These are phyloP conservation scores for Polytolypa hystricis DNA, from an alignment of 2,329 filamentous ascomycete species.

Conservation along the genomic window DNA sequence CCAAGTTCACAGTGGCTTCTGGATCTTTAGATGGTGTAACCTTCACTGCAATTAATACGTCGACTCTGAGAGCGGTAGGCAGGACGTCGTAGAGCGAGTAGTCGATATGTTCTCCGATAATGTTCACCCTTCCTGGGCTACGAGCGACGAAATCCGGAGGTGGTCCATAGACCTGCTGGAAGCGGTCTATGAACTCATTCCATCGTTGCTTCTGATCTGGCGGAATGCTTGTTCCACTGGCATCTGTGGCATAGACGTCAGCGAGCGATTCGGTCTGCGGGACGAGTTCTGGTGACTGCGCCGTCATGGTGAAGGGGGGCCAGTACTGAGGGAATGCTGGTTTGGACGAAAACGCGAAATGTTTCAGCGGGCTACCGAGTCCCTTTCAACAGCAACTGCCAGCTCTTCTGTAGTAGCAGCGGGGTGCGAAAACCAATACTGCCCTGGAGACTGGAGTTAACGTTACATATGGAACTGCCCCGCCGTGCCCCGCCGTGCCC, in stretches of 20 bases:
- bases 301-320: constrained; percentile 25
- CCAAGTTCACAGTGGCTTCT: constrained; percentile 59
- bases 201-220: constrained; percentile 61
- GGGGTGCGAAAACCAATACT: no score
- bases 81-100: constrained; percentile 95
- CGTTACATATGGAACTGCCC: no score
- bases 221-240: constrained; percentile 63
- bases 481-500: no score
- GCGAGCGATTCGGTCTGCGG: constrained; percentile 63
- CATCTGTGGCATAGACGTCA: constrained; percentile 71
- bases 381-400: no score
- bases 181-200: constrained; percentile 59
- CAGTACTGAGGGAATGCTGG: neutral
- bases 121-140: constrained; percentile 90
- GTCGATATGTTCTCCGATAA: constrained; percentile 98
- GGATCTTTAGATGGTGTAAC: constrained; percentile 31
- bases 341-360: no score
- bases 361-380: no score
- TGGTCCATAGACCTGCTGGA: constrained; percentile 58
- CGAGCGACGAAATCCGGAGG: constrained; percentile 71
- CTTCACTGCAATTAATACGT: constrained; percentile 75
- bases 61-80: constrained; percentile 87
- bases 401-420: no score
- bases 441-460: no score
- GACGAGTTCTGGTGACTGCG: constrained; percentile 46